Evolutionary conservation across 2,329 filamentous ascomycete species (phyloP), one percentile per base, ranked within the genome.

Genomic region (Lachnellula suecica): DNA sequence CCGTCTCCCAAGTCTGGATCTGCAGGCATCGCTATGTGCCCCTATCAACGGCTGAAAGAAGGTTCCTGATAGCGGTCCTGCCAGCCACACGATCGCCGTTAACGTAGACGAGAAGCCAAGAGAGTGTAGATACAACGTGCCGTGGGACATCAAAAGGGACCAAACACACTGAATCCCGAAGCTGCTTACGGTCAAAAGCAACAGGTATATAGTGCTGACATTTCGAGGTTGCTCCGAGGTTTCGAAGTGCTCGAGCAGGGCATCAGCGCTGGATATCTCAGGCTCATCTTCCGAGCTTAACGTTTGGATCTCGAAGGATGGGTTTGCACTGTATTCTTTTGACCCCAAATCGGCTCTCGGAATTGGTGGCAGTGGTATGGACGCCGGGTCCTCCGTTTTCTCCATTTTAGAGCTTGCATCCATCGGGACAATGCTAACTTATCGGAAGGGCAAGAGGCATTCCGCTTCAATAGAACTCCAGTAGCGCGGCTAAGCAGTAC

Each of bases 11-110:
- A 73, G 78, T 29, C 67, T 68, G 20, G 70, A 71, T 20, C 74
- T 69, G 56, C 73, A 77, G 54, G 73, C 71, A 64, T 80, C 77
- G 51, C 77, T 79, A 59, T 76, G 75, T 59, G 78, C 70, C 15
- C 77, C 77, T 24, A 81, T 74, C 52, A 78, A 78, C 7, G 77
- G 77, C 58, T 81, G 77, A 4, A 79, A 74, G n/a, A 81, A 66
- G 2, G 73, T 73, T 41, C 77, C 77, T 15, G 76, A 78, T 2
- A 81, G 69, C 15, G 77, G 77, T 10, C 77, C 77, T 20, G 77
- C 78, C 22, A 79, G 77, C 77, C 77, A 81, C 29, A 80, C 75
- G 7, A 79, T 17, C 2, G 40, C 40, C 6, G 40, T 43, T 25
- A 23, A 27, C 25, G 15, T 25, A 5, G 40, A n/a, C 4, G 40